These are phyloP conservation scores for Trametes villosa DNA, from an alignment of 768 basidiomycete species.

Conservation along the genomic window DNA sequence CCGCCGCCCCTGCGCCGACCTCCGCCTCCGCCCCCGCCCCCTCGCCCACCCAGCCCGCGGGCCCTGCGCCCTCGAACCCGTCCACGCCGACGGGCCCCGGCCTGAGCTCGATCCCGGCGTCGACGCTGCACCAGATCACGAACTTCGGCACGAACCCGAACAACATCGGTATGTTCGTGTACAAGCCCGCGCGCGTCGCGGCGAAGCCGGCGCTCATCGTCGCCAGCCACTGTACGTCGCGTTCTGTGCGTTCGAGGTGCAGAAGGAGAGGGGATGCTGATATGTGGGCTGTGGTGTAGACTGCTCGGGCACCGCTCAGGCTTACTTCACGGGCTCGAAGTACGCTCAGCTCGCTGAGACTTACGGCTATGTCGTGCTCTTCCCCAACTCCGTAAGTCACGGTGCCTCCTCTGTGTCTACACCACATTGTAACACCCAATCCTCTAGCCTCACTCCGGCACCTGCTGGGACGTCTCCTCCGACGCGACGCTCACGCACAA, in stretches of 20 bases:
- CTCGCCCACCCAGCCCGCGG: neutral
- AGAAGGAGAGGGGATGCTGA: neutral
- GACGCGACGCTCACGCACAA: constrained; percentile 57
- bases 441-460: constrained; percentile 20
- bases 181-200: constrained; percentile 35
- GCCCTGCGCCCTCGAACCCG: neutral
- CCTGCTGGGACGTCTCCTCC: constrained; percentile 58
- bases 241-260: neutral
- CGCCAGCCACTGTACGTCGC: constrained; percentile 40
- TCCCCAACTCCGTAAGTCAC: constrained; percentile 30
- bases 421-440: too few species aligned
- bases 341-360: constrained; percentile 55
- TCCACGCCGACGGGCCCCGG: constrained; percentile 16
- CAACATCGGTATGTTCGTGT: constrained; percentile 51
- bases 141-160: constrained; percentile 59
- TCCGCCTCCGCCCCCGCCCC: neutral
- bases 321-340: constrained; percentile 52
- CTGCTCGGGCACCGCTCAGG: constrained; percentile 55
- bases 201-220: constrained; percentile 50
- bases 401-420: too few species aligned
- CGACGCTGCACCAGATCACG: constrained; percentile 39
- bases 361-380: constrained; percentile 56
- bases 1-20: neutral
- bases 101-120: constrained; percentile 22
- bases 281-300: constrained; percentile 13